Evolutionary conservation across 768 basidiomycete species (phyloP).

Genomic region (Mrakia hoshinonis): DNA sequence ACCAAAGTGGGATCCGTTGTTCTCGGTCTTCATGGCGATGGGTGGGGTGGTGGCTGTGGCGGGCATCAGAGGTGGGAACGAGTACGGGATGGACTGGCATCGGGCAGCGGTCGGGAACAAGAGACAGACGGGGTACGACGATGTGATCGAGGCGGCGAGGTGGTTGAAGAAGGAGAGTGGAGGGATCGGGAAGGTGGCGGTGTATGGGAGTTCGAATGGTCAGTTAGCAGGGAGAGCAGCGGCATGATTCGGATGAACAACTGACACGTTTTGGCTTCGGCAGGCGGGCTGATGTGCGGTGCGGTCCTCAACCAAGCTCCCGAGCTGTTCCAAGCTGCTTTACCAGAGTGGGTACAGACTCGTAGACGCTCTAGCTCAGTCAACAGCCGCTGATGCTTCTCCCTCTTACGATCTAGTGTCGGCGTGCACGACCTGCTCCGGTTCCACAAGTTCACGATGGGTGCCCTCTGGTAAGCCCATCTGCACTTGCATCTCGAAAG

Average conservation of each 20-base stretch:
- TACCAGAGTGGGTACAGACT: constrained; percentile 17
- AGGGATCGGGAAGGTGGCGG: constrained; percentile 4
- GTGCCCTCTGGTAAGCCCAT: constrained; percentile 12
- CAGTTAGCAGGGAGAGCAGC: not conserved
- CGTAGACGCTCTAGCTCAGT: not conserved
- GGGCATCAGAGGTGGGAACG: constrained; percentile 23
- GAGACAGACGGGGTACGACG: constrained; percentile 16
- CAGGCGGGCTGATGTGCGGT: constrained; percentile 27
- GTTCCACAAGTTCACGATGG: constrained; percentile 28
- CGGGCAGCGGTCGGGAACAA: constrained; percentile 6
- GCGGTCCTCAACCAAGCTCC: constrained; percentile 23
- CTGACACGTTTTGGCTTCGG: not conserved
- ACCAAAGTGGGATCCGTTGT: constrained; percentile 19
- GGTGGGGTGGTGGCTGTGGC: constrained; percentile 25
- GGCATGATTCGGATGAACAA: not conserved
- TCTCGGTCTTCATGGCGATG: constrained; percentile 2
- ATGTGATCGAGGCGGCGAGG: constrained; percentile 19
- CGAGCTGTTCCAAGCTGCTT: constrained; percentile 22
- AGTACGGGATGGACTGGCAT: constrained; percentile 28
- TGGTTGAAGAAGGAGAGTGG: constrained; percentile 17
- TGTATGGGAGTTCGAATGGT: constrained; percentile 25
- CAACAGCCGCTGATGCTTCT: not conserved
- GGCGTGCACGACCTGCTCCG: constrained; percentile 27
- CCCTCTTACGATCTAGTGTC: not conserved
- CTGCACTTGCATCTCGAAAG: not conserved